Evolutionary conservation across 116 monocot genomes (phyloP).

Genomic region (Cymodocea nodosa): DNA sequence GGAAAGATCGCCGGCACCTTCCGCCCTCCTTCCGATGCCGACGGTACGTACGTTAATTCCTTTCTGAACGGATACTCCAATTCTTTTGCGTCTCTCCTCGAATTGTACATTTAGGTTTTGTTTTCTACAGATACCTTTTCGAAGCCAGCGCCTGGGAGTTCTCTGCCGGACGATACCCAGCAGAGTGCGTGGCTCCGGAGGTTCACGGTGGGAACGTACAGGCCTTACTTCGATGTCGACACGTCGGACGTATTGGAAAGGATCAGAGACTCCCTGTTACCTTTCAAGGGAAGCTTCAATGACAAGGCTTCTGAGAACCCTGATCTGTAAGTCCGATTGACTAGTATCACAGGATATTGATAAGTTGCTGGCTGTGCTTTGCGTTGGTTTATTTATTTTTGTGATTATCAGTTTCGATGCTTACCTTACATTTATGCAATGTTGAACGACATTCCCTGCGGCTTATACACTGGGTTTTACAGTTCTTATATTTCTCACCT

Average conservation of each 20-base stretch:
- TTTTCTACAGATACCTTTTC: conserved; percentile 69
- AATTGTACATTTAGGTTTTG: background rate
- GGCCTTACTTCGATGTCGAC: conserved; percentile 83
- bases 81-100: background rate
- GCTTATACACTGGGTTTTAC: too few species aligned
- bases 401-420: too few species aligned
- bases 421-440: too few species aligned
- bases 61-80: background rate
- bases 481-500: too few species aligned
- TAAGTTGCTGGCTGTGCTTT: too few species aligned
- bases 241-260: conserved; percentile 77
- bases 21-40: conserved; percentile 80
- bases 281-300: conserved; percentile 52
- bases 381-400: too few species aligned
- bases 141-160: conserved; percentile 40
- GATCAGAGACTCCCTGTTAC: conserved; percentile 75
- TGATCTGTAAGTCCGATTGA: conserved; percentile 39
- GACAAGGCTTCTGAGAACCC: conserved; percentile 78
- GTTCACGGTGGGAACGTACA: conserved; percentile 71
- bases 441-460: too few species aligned
- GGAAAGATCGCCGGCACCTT: conserved; percentile 60
- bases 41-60: conserved; percentile 24
- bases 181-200: conserved; percentile 49
- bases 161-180: conserved; percentile 20
- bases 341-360: background rate